phyloP scores from a whole-genome alignment of 2,329 filamentous ascomycete species.

The Ciborinia camelliae region DNA sequence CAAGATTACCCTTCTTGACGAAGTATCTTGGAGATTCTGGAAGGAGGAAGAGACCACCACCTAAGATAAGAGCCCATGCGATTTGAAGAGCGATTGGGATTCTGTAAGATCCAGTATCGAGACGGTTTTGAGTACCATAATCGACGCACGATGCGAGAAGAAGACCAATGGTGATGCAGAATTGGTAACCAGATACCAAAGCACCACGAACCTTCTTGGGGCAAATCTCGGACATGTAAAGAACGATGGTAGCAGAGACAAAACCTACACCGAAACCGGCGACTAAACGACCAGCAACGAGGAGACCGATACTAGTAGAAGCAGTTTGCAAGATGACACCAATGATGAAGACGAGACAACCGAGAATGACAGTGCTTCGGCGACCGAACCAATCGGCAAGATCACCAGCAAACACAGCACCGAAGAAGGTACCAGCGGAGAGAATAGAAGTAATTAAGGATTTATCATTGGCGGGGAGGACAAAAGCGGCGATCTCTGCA shows the following conservation, averaged over 20 bases:
- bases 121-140: slow-evolving; percentile 63
- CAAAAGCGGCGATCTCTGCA: slow-evolving; percentile 26
- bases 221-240: slow-evolving; percentile 65
- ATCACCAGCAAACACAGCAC: slow-evolving; percentile 74
- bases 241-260: slow-evolving; percentile 74
- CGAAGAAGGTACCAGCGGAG: slow-evolving; percentile 76
- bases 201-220: slow-evolving; percentile 74
- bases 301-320: slow-evolving; percentile 45
- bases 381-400: slow-evolving; percentile 71
- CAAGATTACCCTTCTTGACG: slow-evolving; percentile 71
- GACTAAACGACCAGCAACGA: slow-evolving; percentile 64
- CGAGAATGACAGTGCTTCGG: slow-evolving; percentile 62
- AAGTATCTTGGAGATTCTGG: slow-evolving; percentile 85
- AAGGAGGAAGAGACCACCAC: slow-evolving; percentile 66
- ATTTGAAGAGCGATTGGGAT: slow-evolving; percentile 81
- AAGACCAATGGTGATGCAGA: slow-evolving; percentile 77
- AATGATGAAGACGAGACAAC: slow-evolving; percentile 66
- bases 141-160: slow-evolving; percentile 71
- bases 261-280: slow-evolving; percentile 78
- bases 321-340: slow-evolving; percentile 61
- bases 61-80: slow-evolving; percentile 75
- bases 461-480: slow-evolving; percentile 46
- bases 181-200: slow-evolving; percentile 79
- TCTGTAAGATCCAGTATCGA: slow-evolving; percentile 67
- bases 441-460: slow-evolving; percentile 67